Base-by-base conservation (phyloP, 495 filamentous ascomycete genomes). In the Ascodesmis nigricans region DNA sequence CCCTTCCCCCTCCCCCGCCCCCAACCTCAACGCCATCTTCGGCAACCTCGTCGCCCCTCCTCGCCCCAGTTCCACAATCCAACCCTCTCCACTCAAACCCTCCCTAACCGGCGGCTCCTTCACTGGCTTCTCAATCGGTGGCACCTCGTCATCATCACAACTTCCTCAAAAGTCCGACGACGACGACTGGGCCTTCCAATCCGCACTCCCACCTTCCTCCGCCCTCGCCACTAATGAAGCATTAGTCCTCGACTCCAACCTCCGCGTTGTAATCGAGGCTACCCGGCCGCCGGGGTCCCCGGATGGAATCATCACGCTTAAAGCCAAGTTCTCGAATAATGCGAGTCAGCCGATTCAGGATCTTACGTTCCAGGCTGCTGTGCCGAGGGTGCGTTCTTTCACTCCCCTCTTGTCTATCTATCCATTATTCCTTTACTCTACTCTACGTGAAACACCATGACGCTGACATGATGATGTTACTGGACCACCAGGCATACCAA, bases 111-210 rank as follows among this genome's bases (percentile, higher is more conserved):
- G 43, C 53, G 19, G 43, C 55, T 11, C 5, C 38, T 15, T n/a
- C n/a, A 39, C 10, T 15, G n/a, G n/a, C n/a, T n/a, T n/a, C n/a
- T n/a, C n/a, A n/a, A n/a, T 25, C 23, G 23, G n/a, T n/a, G n/a
- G 23, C n/a, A 6, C n/a, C 23, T 6, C n/a, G 23, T n/a, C 23
- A 25, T 25, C 23, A n/a, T 25, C 23, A 25, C 23, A 25, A 25
- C 29, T 8, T 16, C 10, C n/a, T 13, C n/a, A n/a, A 26, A 26
- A 10, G 11, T 16, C 24, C 33, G 67, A 72, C 19, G 75, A 79
- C 14, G 87, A 97, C 41, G 87, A 97, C 45, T 97, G 87, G 87
- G 70, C 71, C 22, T 97, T 95, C 48, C 64, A 78, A 5, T 93
- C 87, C 3, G 77, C 87, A 0, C 58, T 95, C 2, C 82, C 82